Evolutionary conservation across 345 rosid species (phyloP).

Genomic region (Eucalyptus camaldulensis): DNA sequence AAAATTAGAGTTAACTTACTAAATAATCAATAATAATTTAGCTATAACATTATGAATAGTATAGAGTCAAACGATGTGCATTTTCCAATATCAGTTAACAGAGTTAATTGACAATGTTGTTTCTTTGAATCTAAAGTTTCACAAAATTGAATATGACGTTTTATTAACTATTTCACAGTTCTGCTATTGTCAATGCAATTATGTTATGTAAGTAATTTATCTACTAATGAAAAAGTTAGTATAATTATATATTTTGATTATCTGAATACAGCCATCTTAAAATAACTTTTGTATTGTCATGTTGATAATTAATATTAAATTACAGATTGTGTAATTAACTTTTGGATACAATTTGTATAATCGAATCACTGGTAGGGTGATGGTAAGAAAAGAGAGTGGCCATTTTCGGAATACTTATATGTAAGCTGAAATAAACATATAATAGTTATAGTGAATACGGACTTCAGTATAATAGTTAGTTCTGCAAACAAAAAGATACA

Average conservation of each 20-base stretch:
- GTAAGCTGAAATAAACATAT: neutral
- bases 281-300: neutral
- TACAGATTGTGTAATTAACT: neutral
- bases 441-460: neutral
- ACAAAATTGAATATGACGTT: neutral
- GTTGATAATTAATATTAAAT: neutral
- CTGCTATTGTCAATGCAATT: neutral
- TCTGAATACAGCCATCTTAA: neutral
- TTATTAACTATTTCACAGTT: neutral
- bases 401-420: neutral
- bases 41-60: neutral
- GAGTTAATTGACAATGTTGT: neutral
- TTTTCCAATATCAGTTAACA: neutral
- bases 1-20: neutral
- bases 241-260: neutral
- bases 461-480: neutral
- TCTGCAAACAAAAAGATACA: neutral
- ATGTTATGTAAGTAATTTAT: neutral
- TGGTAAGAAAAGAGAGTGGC: neutral
- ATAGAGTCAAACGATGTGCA: neutral
- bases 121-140: neutral
- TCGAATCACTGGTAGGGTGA: neutral
- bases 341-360: neutral
- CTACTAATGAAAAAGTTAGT: neutral
- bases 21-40: neutral